phyloP scores from a whole-genome alignment of 331 rosid genomes.

The Malus hybrid region DNA sequence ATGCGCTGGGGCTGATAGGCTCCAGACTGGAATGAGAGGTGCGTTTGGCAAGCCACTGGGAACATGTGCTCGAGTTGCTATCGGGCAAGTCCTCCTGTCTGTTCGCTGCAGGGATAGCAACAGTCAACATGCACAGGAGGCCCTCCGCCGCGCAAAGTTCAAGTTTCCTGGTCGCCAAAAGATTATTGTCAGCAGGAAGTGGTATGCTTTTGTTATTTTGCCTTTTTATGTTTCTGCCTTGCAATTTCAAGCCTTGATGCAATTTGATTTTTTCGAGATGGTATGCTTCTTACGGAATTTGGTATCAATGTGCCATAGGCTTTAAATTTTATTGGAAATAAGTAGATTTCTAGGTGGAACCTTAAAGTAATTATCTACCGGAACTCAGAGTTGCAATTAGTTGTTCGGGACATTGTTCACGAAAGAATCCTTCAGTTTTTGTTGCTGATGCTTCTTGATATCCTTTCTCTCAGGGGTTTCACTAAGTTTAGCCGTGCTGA shows the following conservation, averaged over 20 bases:
- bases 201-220: slow-evolving; percentile 28
- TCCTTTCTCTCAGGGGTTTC: slow-evolving; percentile 46
- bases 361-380: not conserved
- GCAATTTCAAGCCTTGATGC: not conserved
- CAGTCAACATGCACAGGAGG: slow-evolving; percentile 74
- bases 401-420: not conserved
- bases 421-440: not conserved
- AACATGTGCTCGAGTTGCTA: slow-evolving; percentile 68
- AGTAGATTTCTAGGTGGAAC: not conserved
- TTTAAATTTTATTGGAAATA: not conserved
- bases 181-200: slow-evolving; percentile 75
- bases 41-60: slow-evolving; percentile 82
- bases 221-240: not conserved
- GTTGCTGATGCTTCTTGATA: not conserved
- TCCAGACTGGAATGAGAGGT: slow-evolving; percentile 86
- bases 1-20: slow-evolving; percentile 91
- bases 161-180: slow-evolving; percentile 89
- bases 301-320: not conserved
- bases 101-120: slow-evolving; percentile 71
- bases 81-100: slow-evolving; percentile 78
- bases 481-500: slow-evolving; percentile 60
- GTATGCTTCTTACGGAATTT: not conserved
- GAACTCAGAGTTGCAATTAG: not conserved
- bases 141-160: slow-evolving; percentile 78
- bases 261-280: not conserved